Evolutionary conservation across 2,329 filamentous ascomycete species (phyloP).

Genomic region (Grosmannia clavigera): DNA sequence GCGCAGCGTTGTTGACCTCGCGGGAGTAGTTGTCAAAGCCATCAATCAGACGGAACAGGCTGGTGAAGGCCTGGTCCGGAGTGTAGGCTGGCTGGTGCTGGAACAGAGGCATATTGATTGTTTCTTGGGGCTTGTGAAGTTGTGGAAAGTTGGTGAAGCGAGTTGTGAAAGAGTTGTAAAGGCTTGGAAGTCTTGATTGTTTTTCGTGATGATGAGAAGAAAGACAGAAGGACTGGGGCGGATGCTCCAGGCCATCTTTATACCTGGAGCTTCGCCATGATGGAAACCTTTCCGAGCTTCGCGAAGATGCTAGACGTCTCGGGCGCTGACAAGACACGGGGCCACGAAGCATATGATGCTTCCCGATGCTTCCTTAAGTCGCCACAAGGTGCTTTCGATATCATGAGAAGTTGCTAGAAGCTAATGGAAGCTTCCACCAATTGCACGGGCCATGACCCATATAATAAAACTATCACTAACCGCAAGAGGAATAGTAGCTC

Average conservation of each 20-base stretch:
- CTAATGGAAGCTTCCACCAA: constrained; percentile 6
- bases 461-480: neutral
- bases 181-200: neutral
- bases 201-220: neutral
- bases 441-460: neutral
- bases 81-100: constrained; percentile 28
- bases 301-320: neutral
- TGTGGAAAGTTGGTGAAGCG: neutral
- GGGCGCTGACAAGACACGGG: neutral
- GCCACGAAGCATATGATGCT: constrained; percentile 2
- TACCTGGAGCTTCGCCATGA: neutral
- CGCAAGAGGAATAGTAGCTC: neutral
- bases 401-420: neutral
- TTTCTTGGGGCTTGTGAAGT: constrained; percentile 5
- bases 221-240: neutral
- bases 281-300: neutral
- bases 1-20: constrained; percentile 14
- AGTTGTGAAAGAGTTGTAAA: neutral
- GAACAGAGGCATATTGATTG: constrained; percentile 47
- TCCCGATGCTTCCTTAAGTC: constrained; percentile 15
- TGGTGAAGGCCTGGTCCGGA: constrained; percentile 14
- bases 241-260: neutral
- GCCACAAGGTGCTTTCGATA: neutral
- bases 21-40: constrained; percentile 48
- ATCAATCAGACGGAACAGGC: constrained; percentile 51